Conservation (phyloP, 2,329 filamentous ascomycete genomes). For the Aspergillus eucalypticola region DNA sequence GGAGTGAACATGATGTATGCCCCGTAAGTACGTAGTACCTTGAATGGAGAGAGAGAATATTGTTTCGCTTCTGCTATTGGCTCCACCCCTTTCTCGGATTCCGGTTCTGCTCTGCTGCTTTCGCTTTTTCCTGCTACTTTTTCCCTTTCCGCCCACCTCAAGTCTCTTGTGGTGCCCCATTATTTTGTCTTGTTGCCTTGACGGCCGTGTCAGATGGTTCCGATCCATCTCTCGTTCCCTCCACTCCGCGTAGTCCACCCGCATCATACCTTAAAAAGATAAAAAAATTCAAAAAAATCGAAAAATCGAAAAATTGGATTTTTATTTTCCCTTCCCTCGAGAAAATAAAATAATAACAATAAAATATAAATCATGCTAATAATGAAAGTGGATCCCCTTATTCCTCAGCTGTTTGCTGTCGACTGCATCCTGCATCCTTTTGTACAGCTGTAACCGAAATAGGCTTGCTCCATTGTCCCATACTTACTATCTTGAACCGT, state of each 20-base stretch:
- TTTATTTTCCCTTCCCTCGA: neutral
- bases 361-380: slow-evolving; percentile 14
- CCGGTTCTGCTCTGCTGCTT: slow-evolving; percentile 10
- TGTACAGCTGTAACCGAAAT: slow-evolving; percentile 42
- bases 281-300: neutral
- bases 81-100: slow-evolving; percentile 24
- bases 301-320: slow-evolving; percentile 5
- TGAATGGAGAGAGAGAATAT: slow-evolving; percentile 10
- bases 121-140: slow-evolving; percentile 11
- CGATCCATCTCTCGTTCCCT: slow-evolving; percentile 22
- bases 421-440: slow-evolving; percentile 33
- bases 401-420: slow-evolving; percentile 39
- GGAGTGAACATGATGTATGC: neutral
- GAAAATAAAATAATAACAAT: slow-evolving; percentile 17
- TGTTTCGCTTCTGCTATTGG: slow-evolving; percentile 20
- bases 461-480: slow-evolving; percentile 21
- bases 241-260: slow-evolving; percentile 18
- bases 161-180: slow-evolving; percentile 16
- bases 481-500: slow-evolving; percentile 30
- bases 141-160: slow-evolving; percentile 15
- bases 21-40: slow-evolving; percentile 6
- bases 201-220: slow-evolving; percentile 27
- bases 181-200: slow-evolving; percentile 19
- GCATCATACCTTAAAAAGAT: slow-evolving; percentile 20
- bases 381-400: slow-evolving; percentile 28